phyloP scores from a whole-genome alignment of 495 filamentous ascomycete species.

The Xylaria intraflava region DNA sequence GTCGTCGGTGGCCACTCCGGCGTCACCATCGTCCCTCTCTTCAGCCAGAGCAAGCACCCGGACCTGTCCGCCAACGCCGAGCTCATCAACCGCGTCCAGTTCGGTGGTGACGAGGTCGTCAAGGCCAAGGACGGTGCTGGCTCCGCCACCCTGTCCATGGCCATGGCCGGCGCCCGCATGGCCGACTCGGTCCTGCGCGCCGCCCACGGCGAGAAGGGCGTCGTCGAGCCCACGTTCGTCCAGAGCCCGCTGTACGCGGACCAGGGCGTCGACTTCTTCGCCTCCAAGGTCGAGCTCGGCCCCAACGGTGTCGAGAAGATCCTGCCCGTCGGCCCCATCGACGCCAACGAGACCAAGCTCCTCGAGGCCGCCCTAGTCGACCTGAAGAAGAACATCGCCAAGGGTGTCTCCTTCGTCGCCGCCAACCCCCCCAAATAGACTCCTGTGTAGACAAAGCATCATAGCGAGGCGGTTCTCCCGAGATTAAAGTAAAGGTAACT shows the following conservation, averaged over 20 bases:
- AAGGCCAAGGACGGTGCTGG: conserved; percentile 98
- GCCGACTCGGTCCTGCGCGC: conserved; percentile 92
- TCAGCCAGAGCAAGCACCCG: conserved; percentile 87
- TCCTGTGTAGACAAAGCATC: background rate
- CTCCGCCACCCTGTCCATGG: conserved; percentile 98
- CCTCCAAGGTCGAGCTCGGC: conserved; percentile 87
- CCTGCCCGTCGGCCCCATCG: conserved; percentile 72
- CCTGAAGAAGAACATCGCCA: conserved; percentile 72
- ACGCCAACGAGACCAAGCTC: conserved; percentile 79
- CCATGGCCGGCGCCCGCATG: conserved; percentile 96
- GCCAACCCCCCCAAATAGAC: conserved; percentile 49
- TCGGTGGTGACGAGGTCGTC: conserved; percentile 99
- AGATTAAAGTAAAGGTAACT: conserved; percentile 1
- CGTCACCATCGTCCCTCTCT: conserved; percentile 94
- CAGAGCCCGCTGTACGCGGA: conserved; percentile 97
- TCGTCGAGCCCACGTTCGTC: conserved; percentile 94
- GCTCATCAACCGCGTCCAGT: conserved; percentile 93
- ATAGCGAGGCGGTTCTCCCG: conserved; percentile 11
- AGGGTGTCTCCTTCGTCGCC: conserved; percentile 48
- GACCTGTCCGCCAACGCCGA: conserved; percentile 66
- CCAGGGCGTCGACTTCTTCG: conserved; percentile 92
- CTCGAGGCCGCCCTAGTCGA: conserved; percentile 76
- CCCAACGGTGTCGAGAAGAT: conserved; percentile 95
- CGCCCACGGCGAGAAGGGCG: conserved; percentile 86
- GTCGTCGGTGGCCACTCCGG: conserved; percentile 97